Conservation (phyloP, 2,329 filamentous ascomycete genomes). For the Rosellinia necatrix region DNA sequence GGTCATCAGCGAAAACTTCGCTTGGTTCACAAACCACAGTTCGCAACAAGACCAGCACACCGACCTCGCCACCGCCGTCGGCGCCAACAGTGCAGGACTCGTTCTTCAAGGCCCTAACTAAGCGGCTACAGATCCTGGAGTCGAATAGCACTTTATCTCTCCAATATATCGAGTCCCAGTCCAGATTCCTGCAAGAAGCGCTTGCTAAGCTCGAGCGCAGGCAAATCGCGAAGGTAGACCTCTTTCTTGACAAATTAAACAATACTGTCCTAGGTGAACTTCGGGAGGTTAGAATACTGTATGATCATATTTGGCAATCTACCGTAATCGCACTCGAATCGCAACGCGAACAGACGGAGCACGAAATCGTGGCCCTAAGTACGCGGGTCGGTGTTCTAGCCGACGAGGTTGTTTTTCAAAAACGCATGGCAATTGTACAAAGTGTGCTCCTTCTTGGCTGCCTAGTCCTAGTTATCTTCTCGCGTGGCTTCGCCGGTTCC, state of each 20-base stretch:
- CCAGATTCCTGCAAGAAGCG: constrained; percentile 83
- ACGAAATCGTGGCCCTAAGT: constrained; percentile 82
- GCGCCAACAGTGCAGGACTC: constrained; percentile 91
- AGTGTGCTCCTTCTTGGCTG: constrained; percentile 85
- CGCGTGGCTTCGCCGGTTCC: constrained; percentile 50
- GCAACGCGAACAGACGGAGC: constrained; percentile 81
- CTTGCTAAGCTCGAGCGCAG: constrained; percentile 85
- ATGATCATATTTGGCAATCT: constrained; percentile 95
- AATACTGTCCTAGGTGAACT: constrained; percentile 82
- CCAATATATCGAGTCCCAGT: constrained; percentile 97
- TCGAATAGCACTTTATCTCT: constrained; percentile 90
- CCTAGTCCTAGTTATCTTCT: constrained; percentile 85
- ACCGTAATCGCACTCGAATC: constrained; percentile 90
- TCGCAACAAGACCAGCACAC: constrained; percentile 46
- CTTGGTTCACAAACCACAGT: constrained; percentile 35
- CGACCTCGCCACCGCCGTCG: constrained; percentile 52
- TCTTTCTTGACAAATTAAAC: constrained; percentile 85
- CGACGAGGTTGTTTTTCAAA: constrained; percentile 87
- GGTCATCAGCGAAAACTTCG: constrained; percentile 24
- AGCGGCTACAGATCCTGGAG: constrained; percentile 88
- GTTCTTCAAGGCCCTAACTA: constrained; percentile 96
- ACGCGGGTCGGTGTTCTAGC: constrained; percentile 82
- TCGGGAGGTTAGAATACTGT: constrained; percentile 77
- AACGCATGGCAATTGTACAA: constrained; percentile 92
- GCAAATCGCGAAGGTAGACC: constrained; percentile 80